Evolutionary conservation across 441 rosid genomes (phyloP), one percentile per base, ranked within the genome.

Genomic region (Bruguiera hainesii): DNA sequence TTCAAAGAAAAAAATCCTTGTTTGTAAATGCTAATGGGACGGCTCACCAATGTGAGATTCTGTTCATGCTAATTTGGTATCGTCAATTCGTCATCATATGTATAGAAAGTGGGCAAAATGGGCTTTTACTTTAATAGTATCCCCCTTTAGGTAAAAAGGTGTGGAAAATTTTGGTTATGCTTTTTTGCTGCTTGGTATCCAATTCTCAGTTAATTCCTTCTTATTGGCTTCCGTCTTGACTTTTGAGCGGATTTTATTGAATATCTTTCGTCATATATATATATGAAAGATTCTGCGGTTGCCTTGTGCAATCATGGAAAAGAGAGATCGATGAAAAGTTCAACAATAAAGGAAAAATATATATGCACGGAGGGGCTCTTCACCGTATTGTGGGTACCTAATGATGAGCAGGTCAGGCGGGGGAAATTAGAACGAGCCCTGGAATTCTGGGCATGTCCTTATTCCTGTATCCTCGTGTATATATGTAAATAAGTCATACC

Each of bases 271-370:
- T 21, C 18, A 37, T 33, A 49, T 65, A 39, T 39, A 10, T 13
- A 52, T 59, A 71, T 37, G 69, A 72, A 76, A 57, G 77, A 72
- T 76, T 72, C 57, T 76, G 67, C 73, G 3, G 78, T 74, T 79
- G 73, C 70, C 23, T 29, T 64, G 72, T 79, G 57, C 62, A 79
- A 76, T 81, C 82, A 67, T 37, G 65, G 69, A 72, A 73, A 74
- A 51, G 29, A 51, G 19, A 57, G 26, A 61, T 33, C 37, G 10
- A 35, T 25, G 15, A 63, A 53, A 69, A 31, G 60, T 4, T 31
- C 50, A 61, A 68, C 35, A 61, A 68, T 52, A 64, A 60, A 25
- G 64, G 58, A 66, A 69, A 68, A 50, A 58, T 16, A 9, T 37
- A 58, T 6, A 9, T 37, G 21, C 30, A 42, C 8, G 29, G 20